Percentiles rank a stretch among this genome's conserved stretches.
These are phyloP conservation scores for Penicillium soppii DNA, from an alignment of 495 filamentous ascomycete genomes.

Conservation along the genomic window DNA sequence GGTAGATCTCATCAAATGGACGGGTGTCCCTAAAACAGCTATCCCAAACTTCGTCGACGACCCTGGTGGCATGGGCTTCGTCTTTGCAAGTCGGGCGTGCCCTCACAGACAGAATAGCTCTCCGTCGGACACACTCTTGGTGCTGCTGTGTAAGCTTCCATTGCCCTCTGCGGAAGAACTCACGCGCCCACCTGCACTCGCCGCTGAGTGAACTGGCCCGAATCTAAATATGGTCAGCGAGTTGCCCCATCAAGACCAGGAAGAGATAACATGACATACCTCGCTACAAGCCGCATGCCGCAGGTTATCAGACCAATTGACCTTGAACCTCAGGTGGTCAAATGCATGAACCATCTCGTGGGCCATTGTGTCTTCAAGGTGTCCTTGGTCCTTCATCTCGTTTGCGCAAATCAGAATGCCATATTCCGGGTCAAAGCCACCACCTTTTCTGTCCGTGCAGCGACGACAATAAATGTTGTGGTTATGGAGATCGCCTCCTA, in stretches of 20 bases:
- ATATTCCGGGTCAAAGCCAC: slow-evolving; percentile 79
- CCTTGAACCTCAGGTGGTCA: slow-evolving; percentile 87
- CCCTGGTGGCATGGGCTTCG: slow-evolving; percentile 79
- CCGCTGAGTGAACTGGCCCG: slow-evolving; percentile 88
- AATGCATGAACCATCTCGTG: slow-evolving; percentile 99
- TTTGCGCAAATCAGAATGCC: slow-evolving; percentile 93
- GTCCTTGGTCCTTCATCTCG: slow-evolving; percentile 66
- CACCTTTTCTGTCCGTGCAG: slow-evolving; percentile 65
- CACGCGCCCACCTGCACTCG: slow-evolving; percentile 88
- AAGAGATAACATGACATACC: slow-evolving; percentile 45
- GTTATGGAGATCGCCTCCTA: slow-evolving; percentile 70
- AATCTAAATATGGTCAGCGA: slow-evolving; percentile 54
- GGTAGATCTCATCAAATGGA: slow-evolving; percentile 95
- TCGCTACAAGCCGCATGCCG: slow-evolving; percentile 94
- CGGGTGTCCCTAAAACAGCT: slow-evolving; percentile 92
- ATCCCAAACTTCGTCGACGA: slow-evolving; percentile 96
- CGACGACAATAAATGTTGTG: slow-evolving; percentile 78
- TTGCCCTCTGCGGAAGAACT: slow-evolving; percentile 78
- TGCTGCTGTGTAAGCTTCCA: slow-evolving; percentile 89
- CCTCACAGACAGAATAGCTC: slow-evolving; percentile 75
- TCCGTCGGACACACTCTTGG: slow-evolving; percentile 82
- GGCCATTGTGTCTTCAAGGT: slow-evolving; percentile 89
- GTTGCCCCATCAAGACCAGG: not conserved
- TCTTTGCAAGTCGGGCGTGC: slow-evolving; percentile 77
- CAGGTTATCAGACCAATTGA: slow-evolving; percentile 74